Evolutionary conservation across 2,329 filamentous ascomycete species (phyloP).

Genomic region (Fusarium haematococcum): DNA sequence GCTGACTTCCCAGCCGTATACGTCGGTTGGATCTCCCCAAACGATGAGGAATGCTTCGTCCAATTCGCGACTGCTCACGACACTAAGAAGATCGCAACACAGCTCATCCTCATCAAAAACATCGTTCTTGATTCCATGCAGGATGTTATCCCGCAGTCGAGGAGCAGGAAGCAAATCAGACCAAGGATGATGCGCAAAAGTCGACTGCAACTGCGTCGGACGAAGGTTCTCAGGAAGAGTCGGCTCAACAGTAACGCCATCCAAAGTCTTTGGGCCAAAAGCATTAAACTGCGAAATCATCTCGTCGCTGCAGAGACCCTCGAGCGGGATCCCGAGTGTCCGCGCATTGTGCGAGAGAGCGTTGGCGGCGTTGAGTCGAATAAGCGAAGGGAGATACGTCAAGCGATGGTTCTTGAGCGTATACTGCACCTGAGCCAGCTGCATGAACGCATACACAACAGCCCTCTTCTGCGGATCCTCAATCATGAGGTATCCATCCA

Average conservation of each 20-base stretch:
- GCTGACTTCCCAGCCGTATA: slow-evolving; percentile 60
- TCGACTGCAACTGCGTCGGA: slow-evolving; percentile 31
- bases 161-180: slow-evolving; percentile 39
- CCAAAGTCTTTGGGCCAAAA: neutral
- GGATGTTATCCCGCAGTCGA: slow-evolving; percentile 36
- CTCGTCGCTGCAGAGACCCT: slow-evolving; percentile 34
- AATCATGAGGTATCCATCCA: slow-evolving; percentile 10
- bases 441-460: slow-evolving; percentile 34
- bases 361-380: slow-evolving; percentile 40
- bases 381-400: slow-evolving; percentile 30
- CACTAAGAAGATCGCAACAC: slow-evolving; percentile 33
- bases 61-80: neutral
- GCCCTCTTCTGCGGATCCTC: slow-evolving; percentile 16
- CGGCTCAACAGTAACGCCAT: neutral
- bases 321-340: slow-evolving; percentile 20
- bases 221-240: slow-evolving; percentile 11
- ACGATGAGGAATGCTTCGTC: slow-evolving; percentile 52
- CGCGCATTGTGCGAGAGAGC: slow-evolving; percentile 34
- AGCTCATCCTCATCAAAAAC: slow-evolving; percentile 37
- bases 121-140: slow-evolving; percentile 17
- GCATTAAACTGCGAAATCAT: slow-evolving; percentile 37
- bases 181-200: slow-evolving; percentile 39
- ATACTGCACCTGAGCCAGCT: slow-evolving; percentile 33
- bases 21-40: slow-evolving; percentile 61
- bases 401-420: slow-evolving; percentile 25